These are phyloP conservation scores for Paraglomus brasilianum DNA, from an alignment of 192 early-diverging fungal species.

Conservation along the genomic window DNA sequence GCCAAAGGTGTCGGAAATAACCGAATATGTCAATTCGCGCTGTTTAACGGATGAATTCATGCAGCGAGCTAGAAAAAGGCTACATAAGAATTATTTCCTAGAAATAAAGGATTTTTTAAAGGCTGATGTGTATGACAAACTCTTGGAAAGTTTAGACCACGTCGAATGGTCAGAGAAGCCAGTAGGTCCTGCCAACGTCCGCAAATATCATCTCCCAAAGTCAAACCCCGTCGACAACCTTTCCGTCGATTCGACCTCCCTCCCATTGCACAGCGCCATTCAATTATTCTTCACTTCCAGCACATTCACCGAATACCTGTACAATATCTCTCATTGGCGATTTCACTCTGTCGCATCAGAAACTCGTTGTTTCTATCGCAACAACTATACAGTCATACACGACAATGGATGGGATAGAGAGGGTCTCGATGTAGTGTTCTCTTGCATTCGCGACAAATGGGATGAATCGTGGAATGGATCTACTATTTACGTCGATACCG, in stretches of 20 bases:
- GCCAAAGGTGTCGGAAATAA: conserved; percentile 18
- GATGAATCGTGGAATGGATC: conserved; percentile 54
- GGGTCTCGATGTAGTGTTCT: conserved; percentile 54
- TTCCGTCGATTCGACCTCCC: conserved; percentile 1
- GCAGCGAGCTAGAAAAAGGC: conserved; percentile 43
- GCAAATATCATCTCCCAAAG: conserved; percentile 44
- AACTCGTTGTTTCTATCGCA: conserved; percentile 49
- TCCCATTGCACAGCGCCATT: conserved; percentile 19
- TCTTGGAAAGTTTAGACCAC: conserved; percentile 34
- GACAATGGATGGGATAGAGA: conserved; percentile 54
- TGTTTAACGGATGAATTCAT: conserved; percentile 42
- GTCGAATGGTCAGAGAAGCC: conserved; percentile 37
- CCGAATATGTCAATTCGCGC: conserved; percentile 47
- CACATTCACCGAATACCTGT: conserved; percentile 36
- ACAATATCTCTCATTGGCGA: conserved; percentile 31
- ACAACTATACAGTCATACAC: conserved; percentile 61
- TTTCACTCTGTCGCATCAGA: conserved; percentile 31
- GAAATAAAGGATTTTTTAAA: conserved; percentile 43
- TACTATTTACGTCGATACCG: conserved; percentile 57
- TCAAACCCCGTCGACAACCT: background rate
- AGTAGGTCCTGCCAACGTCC: conserved; percentile 49
- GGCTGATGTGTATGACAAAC: conserved; percentile 34
- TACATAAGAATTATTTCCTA: conserved; percentile 43
- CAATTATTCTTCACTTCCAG: conserved; percentile 38
- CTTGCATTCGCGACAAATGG: conserved; percentile 42